phyloP scores from a whole-genome alignment of 169 alveolate species.

The Plasmodium coatneyi region DNA sequence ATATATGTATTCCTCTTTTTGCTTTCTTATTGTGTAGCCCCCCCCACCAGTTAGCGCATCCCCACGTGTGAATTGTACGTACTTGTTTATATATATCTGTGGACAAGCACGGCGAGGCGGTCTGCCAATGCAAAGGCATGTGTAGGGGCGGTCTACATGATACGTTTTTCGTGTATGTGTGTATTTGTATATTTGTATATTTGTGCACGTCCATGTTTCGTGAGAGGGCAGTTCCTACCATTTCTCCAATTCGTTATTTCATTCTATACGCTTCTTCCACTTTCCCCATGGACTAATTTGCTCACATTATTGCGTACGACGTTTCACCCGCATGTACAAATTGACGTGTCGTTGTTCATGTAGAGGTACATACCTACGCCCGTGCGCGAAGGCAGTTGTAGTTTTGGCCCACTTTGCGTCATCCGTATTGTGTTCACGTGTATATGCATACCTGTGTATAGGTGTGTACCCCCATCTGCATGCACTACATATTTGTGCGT shows the following conservation, averaged over 20 bases:
- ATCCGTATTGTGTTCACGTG: neutral
- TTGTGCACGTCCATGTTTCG: neutral
- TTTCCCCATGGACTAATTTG: neutral
- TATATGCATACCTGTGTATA: neutral
- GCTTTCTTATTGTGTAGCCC: neutral
- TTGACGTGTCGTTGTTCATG: neutral
- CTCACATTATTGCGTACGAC: neutral
- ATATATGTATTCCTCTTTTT: neutral
- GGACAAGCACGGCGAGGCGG: neutral
- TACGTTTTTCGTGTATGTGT: neutral
- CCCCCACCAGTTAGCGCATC: neutral
- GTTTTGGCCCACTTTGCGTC: neutral
- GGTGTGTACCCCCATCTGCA: neutral
- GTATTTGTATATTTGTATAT: too few species aligned
- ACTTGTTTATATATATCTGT: neutral
- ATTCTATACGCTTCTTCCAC: neutral
- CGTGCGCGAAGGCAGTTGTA: neutral
- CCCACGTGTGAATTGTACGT: neutral
- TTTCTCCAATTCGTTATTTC: neutral
- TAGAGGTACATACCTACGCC: neutral
- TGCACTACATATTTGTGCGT: slow-evolving; percentile 9
- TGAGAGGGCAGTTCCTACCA: neutral
- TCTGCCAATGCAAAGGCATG: neutral
- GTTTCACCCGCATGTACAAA: neutral
- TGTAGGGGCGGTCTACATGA: neutral